phyloP scores from a whole-genome alignment of 2,329 filamentous ascomycete species.

The Thelonectria blattea region DNA sequence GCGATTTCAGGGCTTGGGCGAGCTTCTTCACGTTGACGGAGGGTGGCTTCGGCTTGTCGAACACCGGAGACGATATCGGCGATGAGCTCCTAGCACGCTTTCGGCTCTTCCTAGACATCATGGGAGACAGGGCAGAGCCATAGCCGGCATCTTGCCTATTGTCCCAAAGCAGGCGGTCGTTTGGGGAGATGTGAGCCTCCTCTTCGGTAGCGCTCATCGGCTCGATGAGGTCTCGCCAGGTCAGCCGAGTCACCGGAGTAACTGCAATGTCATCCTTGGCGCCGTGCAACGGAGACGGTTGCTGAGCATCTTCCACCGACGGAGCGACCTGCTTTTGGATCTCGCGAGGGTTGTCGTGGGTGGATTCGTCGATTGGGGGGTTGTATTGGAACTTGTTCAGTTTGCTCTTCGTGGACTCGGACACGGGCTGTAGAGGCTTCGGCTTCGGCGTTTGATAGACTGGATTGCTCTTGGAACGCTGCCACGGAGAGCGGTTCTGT shows the following conservation, averaged over 20 bases:
- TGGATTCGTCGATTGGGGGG: conserved; percentile 27
- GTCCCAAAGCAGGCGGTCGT: conserved; percentile 68
- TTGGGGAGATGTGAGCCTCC: conserved; percentile 59
- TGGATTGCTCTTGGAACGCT: conserved; percentile 60
- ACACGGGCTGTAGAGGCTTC: conserved; percentile 56
- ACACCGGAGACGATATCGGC: conserved; percentile 69
- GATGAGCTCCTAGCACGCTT: conserved; percentile 80
- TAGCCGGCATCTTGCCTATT: conserved; percentile 52
- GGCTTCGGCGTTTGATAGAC: conserved; percentile 44
- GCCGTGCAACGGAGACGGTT: conserved; percentile 20
- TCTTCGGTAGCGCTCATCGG: conserved; percentile 50
- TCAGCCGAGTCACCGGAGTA: conserved; percentile 60
- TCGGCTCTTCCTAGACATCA: conserved; percentile 57
- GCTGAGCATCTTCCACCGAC: neutral
- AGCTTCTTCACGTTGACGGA: conserved; percentile 64
- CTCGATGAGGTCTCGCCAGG: conserved; percentile 65
- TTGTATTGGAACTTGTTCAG: conserved; percentile 61
- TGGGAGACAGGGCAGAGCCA: conserved; percentile 52
- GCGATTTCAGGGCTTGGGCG: conserved; percentile 66
- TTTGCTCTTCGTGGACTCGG: conserved; percentile 65
- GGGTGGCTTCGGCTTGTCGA: conserved; percentile 51
- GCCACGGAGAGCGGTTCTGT: conserved; percentile 55
- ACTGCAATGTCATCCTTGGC: conserved; percentile 33
- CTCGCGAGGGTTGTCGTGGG: conserved; percentile 25
- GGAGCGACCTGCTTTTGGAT: conserved; percentile 10